Base-by-base conservation (phyloP, 2,329 filamentous ascomycete species). In the Fusarium sp. region DNA sequence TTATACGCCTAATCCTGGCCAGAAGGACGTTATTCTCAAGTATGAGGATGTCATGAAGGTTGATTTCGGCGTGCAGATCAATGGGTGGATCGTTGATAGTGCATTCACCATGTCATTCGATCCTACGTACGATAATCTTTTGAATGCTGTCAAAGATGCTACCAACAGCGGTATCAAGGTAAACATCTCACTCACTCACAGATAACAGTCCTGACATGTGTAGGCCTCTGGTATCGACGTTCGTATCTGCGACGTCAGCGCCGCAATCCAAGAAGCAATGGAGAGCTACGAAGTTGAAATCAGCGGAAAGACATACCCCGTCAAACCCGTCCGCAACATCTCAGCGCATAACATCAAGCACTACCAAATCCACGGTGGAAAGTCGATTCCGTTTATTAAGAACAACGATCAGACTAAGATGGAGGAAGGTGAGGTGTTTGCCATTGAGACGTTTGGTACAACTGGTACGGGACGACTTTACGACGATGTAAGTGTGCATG, bases 371-470 rank as follows among this genome's bases (percentile, higher is more conserved):
- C 94, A 97, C 81, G 94, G 94, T 59, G 91, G 89, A 75, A 97
- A 97, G 86, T 94, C 92, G 75, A 93, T 97, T 50, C 95, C 94
- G 0, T 97, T 97, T 76, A 92, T 97, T 74, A 97, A 95, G 84
- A 91, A 90, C 64, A 87, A 86, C 54, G 93, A 96, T 76, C 89
- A 91, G 79, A 96, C 93, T 42, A 97, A 97, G 86, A 97, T 97
- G 94, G 94, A 97, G 82, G 94, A 97, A 81, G 94, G 94, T 39
- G 94, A 97, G 76, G 89, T 94, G 22, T 97, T 95, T 81, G 94
- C 94, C 67, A 97, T 97, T 74, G 94, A 97, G 83, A 97, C 94
- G 0, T 97, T 97, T 80, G 94, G 94, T 39, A 95, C 91, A 78
- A 97, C 94, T 17, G 95, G 94, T 65, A 93, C 92, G 77, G 94